Percentiles rank a stretch among this genome's conserved stretches.
These are phyloP conservation scores for rapeseed (Brassica napus) DNA, from an alignment of 345 rosid genomes.

Conservation along the genomic window Da-Ae NC_063442.1:3222501-3223000, in stretches of 20 bases:
- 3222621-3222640: background rate
- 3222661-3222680: background rate
- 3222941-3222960: slow-evolving; percentile 75
- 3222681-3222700: slow-evolving; percentile 4
- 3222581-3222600: too few species aligned
- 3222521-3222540: slow-evolving; percentile 14
- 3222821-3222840: background rate
- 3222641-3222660: background rate
- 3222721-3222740: slow-evolving; percentile 3
- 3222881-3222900: slow-evolving; percentile 87
- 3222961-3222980: slow-evolving; percentile 87
- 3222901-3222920: slow-evolving; percentile 74
- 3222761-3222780: background rate
- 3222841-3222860: slow-evolving; percentile 46
- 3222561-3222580: too few species aligned
- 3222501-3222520: background rate
- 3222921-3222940: slow-evolving; percentile 66
- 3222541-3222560: too few species aligned
- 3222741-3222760: slow-evolving; percentile 8
- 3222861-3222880: slow-evolving; percentile 51
- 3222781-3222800: background rate
- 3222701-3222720: background rate
- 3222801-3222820: background rate
- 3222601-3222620: too few species aligned
- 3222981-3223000: slow-evolving; percentile 78